Evolutionary conservation across 352 stramenopile species (phyloP).

Genomic region (Pythium aquatile): DNA sequence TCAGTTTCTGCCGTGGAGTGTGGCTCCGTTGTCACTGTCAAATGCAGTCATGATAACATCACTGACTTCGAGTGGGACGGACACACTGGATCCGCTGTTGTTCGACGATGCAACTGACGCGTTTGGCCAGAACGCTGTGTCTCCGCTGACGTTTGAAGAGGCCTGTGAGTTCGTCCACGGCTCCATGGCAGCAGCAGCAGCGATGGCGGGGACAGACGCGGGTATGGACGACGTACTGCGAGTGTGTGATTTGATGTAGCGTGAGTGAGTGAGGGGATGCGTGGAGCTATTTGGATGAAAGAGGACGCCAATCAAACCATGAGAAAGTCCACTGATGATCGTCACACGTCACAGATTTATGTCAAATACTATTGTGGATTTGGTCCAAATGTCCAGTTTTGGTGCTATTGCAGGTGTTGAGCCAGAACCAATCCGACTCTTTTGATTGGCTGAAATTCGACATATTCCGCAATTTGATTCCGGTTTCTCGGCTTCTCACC

Average conservation of each 20-base stretch:
- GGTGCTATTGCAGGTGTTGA: too few relatives aligned
- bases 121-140: not conserved
- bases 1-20: not conserved
- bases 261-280: not conserved
- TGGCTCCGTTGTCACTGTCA: not conserved
- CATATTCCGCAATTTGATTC: too few relatives aligned
- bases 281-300: not conserved
- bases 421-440: too few relatives aligned
- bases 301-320: not conserved
- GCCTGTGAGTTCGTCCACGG: constrained; percentile 2
- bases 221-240: constrained; percentile 6
- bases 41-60: not conserved
- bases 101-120: not conserved
- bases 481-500: too few relatives aligned
- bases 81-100: not conserved
- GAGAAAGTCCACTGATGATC: not conserved
- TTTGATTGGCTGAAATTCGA: too few relatives aligned
- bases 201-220: not conserved
- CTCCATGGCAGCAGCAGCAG: not conserved
- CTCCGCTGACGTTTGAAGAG: constrained; percentile 1
- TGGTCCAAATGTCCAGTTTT: too few relatives aligned
- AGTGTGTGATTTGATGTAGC: constrained; percentile 17
- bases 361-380: too few relatives aligned
- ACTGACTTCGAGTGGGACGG: not conserved
- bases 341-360: not conserved